Percentiles rank a stretch among this genome's conserved stretches.
phyloP scores from a whole-genome alignment of 345 rosid genomes.

The Luvunga scandens region DNA sequence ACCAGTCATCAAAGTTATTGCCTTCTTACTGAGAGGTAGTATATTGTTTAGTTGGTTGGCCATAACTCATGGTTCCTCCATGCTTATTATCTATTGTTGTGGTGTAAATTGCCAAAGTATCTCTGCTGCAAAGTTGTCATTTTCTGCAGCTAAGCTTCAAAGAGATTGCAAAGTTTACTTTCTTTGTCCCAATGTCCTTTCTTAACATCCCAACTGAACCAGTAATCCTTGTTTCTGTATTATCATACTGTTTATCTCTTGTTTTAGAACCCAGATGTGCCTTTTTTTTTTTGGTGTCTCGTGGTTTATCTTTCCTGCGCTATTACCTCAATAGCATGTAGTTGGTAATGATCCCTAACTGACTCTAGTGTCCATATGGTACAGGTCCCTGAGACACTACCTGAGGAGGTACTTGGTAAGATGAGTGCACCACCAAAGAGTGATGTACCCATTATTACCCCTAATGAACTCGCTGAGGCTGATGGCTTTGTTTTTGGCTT shows the following conservation, averaged over 20 bases:
- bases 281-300: neutral
- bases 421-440: conserved; percentile 93
- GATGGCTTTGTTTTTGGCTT: conserved; percentile 90
- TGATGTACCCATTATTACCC: conserved; percentile 73
- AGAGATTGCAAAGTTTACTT: too few relatives aligned
- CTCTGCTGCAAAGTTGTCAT: too few relatives aligned
- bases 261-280: neutral
- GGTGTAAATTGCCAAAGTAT: too few relatives aligned
- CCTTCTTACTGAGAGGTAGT: neutral
- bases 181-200: neutral
- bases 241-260: neutral
- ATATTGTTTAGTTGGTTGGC: neutral
- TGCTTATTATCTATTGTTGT: neutral
- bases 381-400: conserved; percentile 89
- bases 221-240: neutral
- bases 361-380: neutral
- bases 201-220: neutral
- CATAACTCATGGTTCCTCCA: neutral
- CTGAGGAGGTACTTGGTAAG: conserved; percentile 75
- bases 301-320: neutral
- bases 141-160: too few relatives aligned
- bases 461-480: conserved; percentile 76
- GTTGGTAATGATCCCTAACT: neutral
- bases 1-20: too few relatives aligned
- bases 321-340: neutral